These are phyloP conservation scores for Trichosanthes cucumerina DNA, from an alignment of 306 rosid genomes.

Conservation along the genomic window DNA sequence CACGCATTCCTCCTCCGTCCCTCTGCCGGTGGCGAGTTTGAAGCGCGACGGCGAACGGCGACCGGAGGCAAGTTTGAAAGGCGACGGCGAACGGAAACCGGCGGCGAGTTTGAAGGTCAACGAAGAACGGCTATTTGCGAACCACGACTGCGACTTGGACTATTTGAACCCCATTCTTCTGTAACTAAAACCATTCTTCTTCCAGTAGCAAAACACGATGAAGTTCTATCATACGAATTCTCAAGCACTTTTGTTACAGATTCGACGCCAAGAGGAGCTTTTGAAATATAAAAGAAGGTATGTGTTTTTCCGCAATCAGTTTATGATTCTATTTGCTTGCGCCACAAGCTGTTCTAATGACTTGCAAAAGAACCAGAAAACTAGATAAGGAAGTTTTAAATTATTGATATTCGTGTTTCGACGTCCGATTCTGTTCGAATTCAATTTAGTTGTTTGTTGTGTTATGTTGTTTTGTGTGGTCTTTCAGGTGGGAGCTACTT, in stretches of 20 bases:
- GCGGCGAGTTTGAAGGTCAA: too few species aligned
- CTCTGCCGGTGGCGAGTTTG: too few species aligned
- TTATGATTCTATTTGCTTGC: not conserved
- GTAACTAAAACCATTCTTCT: not conserved
- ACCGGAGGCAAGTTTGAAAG: too few species aligned
- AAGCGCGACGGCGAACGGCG: too few species aligned
- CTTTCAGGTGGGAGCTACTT: too few species aligned
- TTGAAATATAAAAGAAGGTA: conserved; percentile 52
- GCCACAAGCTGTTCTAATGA: not conserved
- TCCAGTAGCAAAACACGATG: not conserved
- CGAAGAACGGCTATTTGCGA: too few species aligned
- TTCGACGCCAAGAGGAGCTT: conserved; percentile 38
- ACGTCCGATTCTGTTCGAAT: not conserved
- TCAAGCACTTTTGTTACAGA: conserved; percentile 15
- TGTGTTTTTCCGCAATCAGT: not conserved
- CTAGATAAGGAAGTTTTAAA: not conserved
- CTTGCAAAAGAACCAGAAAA: not conserved
- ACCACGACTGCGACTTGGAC: too few species aligned
- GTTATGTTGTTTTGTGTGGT: too few species aligned
- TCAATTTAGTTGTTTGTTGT: not conserved
- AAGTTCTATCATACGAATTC: conserved; percentile 30
- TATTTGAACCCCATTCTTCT: not conserved
- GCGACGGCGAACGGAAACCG: too few species aligned
- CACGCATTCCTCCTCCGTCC: too few species aligned
- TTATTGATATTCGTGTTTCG: not conserved